phyloP scores from a whole-genome alignment of 352 stramenopile species.

The Lagenidium sp. region DNA sequence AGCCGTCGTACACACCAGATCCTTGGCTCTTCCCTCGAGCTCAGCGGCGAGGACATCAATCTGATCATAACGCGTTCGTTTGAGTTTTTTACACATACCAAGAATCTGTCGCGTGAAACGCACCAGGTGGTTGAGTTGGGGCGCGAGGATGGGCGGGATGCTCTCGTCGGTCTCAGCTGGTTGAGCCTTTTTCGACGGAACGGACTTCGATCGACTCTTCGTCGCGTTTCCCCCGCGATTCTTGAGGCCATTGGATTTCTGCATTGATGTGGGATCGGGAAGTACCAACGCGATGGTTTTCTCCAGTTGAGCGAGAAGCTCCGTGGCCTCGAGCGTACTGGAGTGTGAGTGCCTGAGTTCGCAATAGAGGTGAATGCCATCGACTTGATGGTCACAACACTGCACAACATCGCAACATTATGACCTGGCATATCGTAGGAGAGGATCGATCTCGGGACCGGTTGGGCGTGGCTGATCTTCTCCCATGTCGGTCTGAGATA shows the following conservation, averaged over 20 bases:
- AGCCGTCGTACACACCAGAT: slow-evolving; percentile 8
- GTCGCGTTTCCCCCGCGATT: not conserved
- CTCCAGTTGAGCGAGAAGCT: slow-evolving; percentile 5
- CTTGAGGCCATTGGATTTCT: not conserved
- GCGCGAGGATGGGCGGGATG: not conserved
- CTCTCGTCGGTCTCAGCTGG: not conserved
- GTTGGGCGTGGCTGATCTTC: too few relatives aligned
- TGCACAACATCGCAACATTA: too few relatives aligned
- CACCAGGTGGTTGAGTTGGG: not conserved
- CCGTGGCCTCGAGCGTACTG: not conserved
- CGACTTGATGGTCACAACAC: too few relatives aligned
- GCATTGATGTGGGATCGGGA: too few relatives aligned
- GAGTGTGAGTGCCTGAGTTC: slow-evolving; percentile 5
- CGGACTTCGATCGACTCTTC: not conserved
- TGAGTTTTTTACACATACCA: too few relatives aligned
- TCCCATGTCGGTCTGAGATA: not conserved
- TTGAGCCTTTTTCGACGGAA: slow-evolving; percentile 1
- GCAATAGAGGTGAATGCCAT: too few relatives aligned
- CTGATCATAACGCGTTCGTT: slow-evolving; percentile 4
- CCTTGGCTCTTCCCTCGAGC: slow-evolving; percentile 10
- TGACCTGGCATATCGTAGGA: too few relatives aligned
- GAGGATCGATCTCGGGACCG: too few relatives aligned
- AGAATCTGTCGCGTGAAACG: not conserved
- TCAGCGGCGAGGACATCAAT: slow-evolving; percentile 13
- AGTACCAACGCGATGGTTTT: not conserved